Percentiles rank a stretch among this genome's conserved stretches.
These are phyloP conservation scores for Claviceps pazoutovae DNA, from an alignment of 2,329 filamentous ascomycete species.

Conservation along the genomic window DNA sequence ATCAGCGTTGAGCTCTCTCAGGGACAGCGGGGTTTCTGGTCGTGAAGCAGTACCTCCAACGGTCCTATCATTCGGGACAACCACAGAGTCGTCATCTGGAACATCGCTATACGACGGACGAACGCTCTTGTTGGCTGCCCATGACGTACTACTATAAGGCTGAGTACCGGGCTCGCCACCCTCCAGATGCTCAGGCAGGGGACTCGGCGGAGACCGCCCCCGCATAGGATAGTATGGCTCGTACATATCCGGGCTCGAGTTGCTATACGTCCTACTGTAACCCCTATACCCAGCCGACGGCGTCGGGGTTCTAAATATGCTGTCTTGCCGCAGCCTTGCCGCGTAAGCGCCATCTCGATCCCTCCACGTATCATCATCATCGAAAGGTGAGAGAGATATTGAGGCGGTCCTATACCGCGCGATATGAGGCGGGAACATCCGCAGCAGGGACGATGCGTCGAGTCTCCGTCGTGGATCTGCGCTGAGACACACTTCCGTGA, in stretches of 20 bases:
- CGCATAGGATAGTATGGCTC: slow-evolving; percentile 33
- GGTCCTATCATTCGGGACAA: slow-evolving; percentile 2
- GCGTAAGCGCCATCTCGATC: slow-evolving; percentile 21
- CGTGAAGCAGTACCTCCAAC: not conserved
- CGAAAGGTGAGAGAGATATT: slow-evolving; percentile 22
- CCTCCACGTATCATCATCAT: slow-evolving; percentile 21
- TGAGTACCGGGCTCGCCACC: slow-evolving; percentile 18
- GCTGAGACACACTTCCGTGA: slow-evolving; percentile 66
- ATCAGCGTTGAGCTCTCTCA: not conserved
- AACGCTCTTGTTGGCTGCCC: slow-evolving; percentile 25
- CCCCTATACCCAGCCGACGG: slow-evolving; percentile 31
- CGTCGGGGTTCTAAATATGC: slow-evolving; percentile 24
- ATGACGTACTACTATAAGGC: slow-evolving; percentile 18
- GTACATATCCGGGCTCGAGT: slow-evolving; percentile 20
- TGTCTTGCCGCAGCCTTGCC: slow-evolving; percentile 19
- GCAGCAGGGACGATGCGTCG: slow-evolving; percentile 59
- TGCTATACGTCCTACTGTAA: slow-evolving; percentile 23
- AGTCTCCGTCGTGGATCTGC: slow-evolving; percentile 57
- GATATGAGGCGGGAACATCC: slow-evolving; percentile 43
- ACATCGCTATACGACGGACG: slow-evolving; percentile 26
- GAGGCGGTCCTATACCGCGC: slow-evolving; percentile 3
- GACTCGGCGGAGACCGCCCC: slow-evolving; percentile 41
- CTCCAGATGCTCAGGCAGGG: slow-evolving; percentile 30
- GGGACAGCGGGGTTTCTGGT: not conserved
- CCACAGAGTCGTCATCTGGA: slow-evolving; percentile 10